Evolutionary conservation across 768 basidiomycete species (phyloP).

Genomic region (Lactarius hengduanensis): DNA sequence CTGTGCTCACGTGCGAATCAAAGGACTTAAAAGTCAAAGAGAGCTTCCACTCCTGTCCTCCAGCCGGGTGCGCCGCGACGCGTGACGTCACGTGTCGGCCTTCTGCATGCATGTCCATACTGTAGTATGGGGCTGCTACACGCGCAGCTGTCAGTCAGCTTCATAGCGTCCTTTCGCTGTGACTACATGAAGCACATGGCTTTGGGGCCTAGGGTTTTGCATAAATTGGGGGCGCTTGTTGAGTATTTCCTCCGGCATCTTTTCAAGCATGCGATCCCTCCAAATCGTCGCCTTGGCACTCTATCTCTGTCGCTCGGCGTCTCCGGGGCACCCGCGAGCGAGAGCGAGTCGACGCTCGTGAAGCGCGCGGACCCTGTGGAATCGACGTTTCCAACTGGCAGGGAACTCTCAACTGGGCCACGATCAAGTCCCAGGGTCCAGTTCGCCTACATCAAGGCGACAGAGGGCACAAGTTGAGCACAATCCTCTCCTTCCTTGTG

Average conservation of each 20-base stretch:
- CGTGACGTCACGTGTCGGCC: too few species aligned
- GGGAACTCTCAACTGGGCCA: conserved; percentile 48
- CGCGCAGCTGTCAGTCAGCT: too few species aligned
- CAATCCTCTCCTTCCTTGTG: neutral
- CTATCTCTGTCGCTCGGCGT: too few species aligned
- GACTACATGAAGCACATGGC: neutral
- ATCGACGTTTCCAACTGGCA: conserved; percentile 59
- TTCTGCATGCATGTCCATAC: too few species aligned
- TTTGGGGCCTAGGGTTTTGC: neutral
- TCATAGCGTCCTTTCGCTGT: too few species aligned
- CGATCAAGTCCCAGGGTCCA: conserved; percentile 50
- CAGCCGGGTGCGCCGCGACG: too few species aligned
- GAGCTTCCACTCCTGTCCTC: too few species aligned
- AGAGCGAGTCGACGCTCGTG: conserved; percentile 14
- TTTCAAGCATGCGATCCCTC: neutral
- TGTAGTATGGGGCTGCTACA: too few species aligned
- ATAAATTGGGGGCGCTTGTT: neutral
- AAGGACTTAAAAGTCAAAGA: too few species aligned
- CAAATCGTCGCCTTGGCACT: too few species aligned
- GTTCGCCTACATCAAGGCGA: conserved; percentile 68
- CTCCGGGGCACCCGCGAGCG: too few species aligned
- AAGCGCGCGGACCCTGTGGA: conserved; percentile 46
- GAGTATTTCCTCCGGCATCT: neutral
- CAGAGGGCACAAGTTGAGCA: conserved; percentile 51
- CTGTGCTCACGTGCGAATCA: too few species aligned